These are phyloP conservation scores for Melastoma candidum DNA, from an alignment of 441 rosid species.

Conservation along the genomic window DNA sequence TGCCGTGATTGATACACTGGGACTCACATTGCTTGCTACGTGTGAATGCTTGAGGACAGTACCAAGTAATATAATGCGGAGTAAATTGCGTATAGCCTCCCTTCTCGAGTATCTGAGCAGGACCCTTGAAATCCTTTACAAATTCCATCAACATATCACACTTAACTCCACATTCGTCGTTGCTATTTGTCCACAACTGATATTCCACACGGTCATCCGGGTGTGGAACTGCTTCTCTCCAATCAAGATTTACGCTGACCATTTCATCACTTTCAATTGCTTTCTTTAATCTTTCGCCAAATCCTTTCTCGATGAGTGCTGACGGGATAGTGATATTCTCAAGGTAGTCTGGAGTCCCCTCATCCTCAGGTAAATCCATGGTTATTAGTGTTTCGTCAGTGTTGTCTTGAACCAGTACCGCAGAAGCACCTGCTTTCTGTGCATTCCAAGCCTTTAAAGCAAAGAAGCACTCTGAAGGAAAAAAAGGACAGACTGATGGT, in stretches of 20 bases:
- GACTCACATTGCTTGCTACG: constrained; percentile 90
- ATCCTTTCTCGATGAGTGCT: constrained; percentile 75
- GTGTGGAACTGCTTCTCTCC: constrained; percentile 99
- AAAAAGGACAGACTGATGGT: constrained; percentile 1
- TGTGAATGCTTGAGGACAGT: constrained; percentile 88
- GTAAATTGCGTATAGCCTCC: constrained; percentile 91
- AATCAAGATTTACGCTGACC: constrained; percentile 96
- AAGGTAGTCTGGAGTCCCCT: constrained; percentile 55
- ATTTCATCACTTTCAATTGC: constrained; percentile 61
- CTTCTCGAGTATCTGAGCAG: constrained; percentile 86
- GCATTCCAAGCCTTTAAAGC: constrained; percentile 98
- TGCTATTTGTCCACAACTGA: constrained; percentile 91
- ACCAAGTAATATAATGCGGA: constrained; percentile 96
- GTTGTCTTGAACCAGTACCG: constrained; percentile 90
- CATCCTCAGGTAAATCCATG: constrained; percentile 92
- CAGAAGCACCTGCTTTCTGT: constrained; percentile 95
- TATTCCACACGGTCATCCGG: constrained; percentile 98
- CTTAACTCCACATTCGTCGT: constrained; percentile 87
- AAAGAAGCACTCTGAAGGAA: constrained; percentile 72
- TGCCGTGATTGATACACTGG: constrained; percentile 92
- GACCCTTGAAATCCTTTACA: constrained; percentile 76
- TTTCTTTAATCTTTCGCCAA: constrained; percentile 69
- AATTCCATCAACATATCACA: constrained; percentile 93
- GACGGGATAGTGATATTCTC: constrained; percentile 97
- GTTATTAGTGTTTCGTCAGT: constrained; percentile 82